Conservation (phyloP, 305 asterid species). For the Solanum hybrid region DNA sequence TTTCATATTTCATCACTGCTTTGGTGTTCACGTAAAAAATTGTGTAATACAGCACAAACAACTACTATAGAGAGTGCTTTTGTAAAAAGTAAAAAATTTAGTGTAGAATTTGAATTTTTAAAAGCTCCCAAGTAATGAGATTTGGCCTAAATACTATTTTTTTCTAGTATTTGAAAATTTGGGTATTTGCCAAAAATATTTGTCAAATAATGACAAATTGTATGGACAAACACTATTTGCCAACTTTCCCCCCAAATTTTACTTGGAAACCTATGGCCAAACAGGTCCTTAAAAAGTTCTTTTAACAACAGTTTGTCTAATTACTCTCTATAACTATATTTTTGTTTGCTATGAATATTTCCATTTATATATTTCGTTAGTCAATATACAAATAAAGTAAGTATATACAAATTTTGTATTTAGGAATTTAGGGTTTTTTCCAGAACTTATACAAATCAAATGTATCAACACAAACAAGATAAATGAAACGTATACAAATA, state of each 20-base stretch:
- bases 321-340: neutral
- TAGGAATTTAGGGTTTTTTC: neutral
- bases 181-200: too few species aligned
- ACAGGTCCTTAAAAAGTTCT: neutral
- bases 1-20: too few species aligned
- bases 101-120: too few species aligned
- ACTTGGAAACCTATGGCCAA: neutral
- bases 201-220: neutral
- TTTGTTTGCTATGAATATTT: neutral
- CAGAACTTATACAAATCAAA: neutral
- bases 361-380: neutral
- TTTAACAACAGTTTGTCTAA: too few species aligned
- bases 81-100: too few species aligned
- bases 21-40: too few species aligned
- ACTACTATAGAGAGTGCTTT: too few species aligned
- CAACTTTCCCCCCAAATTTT: neutral
- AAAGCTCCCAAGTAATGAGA: neutral
- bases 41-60: too few species aligned
- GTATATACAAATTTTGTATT: too few species aligned
- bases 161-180: neutral
- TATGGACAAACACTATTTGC: neutral
- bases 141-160: neutral
- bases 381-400: too few species aligned
- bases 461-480: neutral
- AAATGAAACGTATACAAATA: neutral